Conservation (phyloP, 208 protist species). For the Leishmania arabica region DNA sequence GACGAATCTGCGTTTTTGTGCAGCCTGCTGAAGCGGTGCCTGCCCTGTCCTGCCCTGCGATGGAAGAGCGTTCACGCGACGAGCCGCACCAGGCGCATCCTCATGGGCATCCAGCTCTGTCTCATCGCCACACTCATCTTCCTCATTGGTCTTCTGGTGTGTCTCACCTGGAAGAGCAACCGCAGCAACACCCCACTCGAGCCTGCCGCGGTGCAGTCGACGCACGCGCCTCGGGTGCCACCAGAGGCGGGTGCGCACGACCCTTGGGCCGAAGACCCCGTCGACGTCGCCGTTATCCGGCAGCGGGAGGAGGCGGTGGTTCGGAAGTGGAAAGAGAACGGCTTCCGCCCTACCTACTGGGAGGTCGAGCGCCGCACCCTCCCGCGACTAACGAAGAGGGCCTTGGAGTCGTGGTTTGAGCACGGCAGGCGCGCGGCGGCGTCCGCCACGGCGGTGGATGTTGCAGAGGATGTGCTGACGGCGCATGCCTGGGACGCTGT, state of each 20-base stretch:
- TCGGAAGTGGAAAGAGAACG: slow-evolving; percentile 1
- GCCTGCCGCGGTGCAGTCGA: not conserved
- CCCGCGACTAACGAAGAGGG: slow-evolving; percentile 13
- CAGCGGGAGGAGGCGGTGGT: slow-evolving; percentile 3
- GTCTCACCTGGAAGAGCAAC: not conserved
- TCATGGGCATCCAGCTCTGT: not conserved
- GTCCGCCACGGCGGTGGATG: not conserved
- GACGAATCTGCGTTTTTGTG: not conserved
- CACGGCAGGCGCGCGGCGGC: not conserved
- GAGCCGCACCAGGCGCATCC: slow-evolving; percentile 2
- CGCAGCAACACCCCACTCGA: not conserved
- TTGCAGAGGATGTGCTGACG: slow-evolving; percentile 17
- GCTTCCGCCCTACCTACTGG: slow-evolving; percentile 24
- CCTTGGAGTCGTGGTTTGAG: slow-evolving; percentile 13
- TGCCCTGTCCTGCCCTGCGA: not conserved
- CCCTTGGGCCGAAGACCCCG: not conserved
- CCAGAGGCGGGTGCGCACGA: not conserved
- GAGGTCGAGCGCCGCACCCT: slow-evolving; percentile 15
- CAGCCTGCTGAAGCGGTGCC: slow-evolving; percentile 5
- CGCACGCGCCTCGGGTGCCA: not conserved
- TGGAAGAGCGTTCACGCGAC: not conserved
- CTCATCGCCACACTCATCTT: not conserved
- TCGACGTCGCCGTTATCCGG: not conserved
- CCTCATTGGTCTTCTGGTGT: slow-evolving; percentile 1
- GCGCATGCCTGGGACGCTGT: slow-evolving; percentile 6